phyloP scores from a whole-genome alignment of 176 grass and related monocot species.

The Elymus sibiricus region DNA sequence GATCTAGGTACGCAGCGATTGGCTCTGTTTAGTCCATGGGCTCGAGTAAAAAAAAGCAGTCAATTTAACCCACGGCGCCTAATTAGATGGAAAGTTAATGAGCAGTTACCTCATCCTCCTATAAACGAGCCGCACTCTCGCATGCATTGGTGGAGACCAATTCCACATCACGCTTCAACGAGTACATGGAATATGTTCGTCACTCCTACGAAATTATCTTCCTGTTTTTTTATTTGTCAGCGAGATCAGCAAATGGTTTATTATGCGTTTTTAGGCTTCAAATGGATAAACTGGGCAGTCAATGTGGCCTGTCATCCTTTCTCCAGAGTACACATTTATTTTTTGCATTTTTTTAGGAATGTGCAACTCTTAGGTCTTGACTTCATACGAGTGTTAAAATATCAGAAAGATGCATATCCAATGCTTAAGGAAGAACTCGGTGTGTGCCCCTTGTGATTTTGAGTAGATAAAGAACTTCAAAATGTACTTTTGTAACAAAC shows the following conservation, averaged over 20 bases:
- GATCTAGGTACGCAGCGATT: too few relatives aligned
- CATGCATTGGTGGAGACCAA: too few relatives aligned
- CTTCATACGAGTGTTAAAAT: neutral
- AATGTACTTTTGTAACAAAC: neutral
- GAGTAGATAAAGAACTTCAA: neutral
- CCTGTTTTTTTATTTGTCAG: neutral
- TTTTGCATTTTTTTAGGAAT: conserved; percentile 6
- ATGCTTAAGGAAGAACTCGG: neutral
- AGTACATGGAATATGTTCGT: conserved; percentile 99
- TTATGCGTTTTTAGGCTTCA: conserved; percentile 21
- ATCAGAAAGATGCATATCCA: neutral
- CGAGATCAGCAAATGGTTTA: neutral
- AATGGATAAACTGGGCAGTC: neutral
- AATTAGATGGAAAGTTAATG: too few relatives aligned
- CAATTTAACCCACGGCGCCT: too few relatives aligned
- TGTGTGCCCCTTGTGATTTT: neutral
- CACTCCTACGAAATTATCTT: conserved; percentile 7
- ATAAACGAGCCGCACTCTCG: too few relatives aligned
- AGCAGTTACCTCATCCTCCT: too few relatives aligned
- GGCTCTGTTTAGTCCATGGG: too few relatives aligned
- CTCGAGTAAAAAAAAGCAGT: too few relatives aligned
- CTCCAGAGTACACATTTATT: neutral
- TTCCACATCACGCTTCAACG: neutral
- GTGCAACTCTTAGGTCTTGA: neutral
- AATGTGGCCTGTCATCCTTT: conserved; percentile 20